These are phyloP conservation scores for Sungouiozyma ichnusensis DNA, from an alignment of 805 yeast genomes.

Conservation along the genomic window DNA sequence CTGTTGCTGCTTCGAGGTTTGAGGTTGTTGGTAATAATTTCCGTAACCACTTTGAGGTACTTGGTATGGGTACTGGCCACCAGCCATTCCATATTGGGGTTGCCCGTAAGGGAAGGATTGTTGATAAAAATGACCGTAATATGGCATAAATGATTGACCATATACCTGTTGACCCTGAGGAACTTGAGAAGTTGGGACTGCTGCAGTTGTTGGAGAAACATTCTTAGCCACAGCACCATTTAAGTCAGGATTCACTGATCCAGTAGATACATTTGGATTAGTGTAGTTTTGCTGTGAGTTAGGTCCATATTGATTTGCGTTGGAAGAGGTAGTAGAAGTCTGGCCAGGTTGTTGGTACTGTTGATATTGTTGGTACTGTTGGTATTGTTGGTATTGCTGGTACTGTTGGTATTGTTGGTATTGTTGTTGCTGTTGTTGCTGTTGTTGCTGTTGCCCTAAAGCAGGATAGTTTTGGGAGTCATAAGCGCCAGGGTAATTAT, in stretches of 20 bases:
- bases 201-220: conserved; percentile 7
- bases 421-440: conserved; percentile 21
- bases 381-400: conserved; percentile 17
- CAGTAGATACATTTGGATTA: conserved; percentile 4
- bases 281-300: conserved; percentile 1
- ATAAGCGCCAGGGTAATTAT: conserved; percentile 29
- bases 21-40: conserved; percentile 19
- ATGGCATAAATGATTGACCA: conserved; percentile 28
- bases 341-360: conserved; percentile 8
- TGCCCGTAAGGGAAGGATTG: conserved; percentile 30
- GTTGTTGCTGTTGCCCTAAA: conserved; percentile 18
- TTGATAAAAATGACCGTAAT: conserved; percentile 28
- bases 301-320: conserved; percentile 9
- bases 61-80: conserved; percentile 6
- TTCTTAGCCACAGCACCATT: conserved; percentile 13
- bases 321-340: conserved; percentile 10
- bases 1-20: conserved; percentile 16
- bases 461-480: conserved; percentile 22
- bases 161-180: conserved; percentile 24
- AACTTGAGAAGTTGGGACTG: conserved; percentile 15
- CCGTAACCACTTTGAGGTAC: conserved; percentile 14
- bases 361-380: conserved; percentile 5
- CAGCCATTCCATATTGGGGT: conserved; percentile 26
- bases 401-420: conserved; percentile 22
- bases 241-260: background rate